Conservation (phyloP, 2,329 filamentous ascomycete species). For the Fusarium protoensiforme region DNA sequence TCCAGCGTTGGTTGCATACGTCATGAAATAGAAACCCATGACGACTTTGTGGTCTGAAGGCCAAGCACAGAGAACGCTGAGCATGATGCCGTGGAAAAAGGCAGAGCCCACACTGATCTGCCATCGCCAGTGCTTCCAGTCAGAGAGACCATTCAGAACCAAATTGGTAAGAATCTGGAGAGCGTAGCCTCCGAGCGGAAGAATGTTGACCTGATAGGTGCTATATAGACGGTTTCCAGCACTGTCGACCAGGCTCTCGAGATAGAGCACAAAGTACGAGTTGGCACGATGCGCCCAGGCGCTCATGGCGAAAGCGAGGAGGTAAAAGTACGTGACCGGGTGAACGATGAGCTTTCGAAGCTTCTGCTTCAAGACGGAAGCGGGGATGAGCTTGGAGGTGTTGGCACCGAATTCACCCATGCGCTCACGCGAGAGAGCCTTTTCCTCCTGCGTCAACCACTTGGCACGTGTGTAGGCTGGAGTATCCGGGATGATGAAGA, state of each 20-base stretch:
- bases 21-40: slow-evolving; percentile 51
- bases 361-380: slow-evolving; percentile 38
- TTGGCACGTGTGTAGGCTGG: slow-evolving; percentile 45
- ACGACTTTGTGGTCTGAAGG: slow-evolving; percentile 47
- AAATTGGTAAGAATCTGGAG: slow-evolving; percentile 50
- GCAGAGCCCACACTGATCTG: slow-evolving; percentile 49
- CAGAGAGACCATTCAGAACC: slow-evolving; percentile 49
- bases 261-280: slow-evolving; percentile 49
- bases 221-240: slow-evolving; percentile 43
- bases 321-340: slow-evolving; percentile 47
- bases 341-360: slow-evolving; percentile 42
- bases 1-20: slow-evolving; percentile 48
- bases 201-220: slow-evolving; percentile 47
- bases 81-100: slow-evolving; percentile 43
- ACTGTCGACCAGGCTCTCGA: slow-evolving; percentile 42
- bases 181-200: slow-evolving; percentile 46
- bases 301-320: slow-evolving; percentile 43
- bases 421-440: slow-evolving; percentile 38
- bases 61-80: slow-evolving; percentile 49
- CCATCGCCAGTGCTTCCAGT: slow-evolving; percentile 54
- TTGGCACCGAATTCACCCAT: slow-evolving; percentile 45
- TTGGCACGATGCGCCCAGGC: slow-evolving; percentile 48
- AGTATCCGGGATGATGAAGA: slow-evolving; percentile 51
- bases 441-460: slow-evolving; percentile 45
- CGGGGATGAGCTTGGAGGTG: slow-evolving; percentile 44